Evolutionary conservation across 208 protist species (phyloP).

Genomic region (Crithidia expoeki): DNA sequence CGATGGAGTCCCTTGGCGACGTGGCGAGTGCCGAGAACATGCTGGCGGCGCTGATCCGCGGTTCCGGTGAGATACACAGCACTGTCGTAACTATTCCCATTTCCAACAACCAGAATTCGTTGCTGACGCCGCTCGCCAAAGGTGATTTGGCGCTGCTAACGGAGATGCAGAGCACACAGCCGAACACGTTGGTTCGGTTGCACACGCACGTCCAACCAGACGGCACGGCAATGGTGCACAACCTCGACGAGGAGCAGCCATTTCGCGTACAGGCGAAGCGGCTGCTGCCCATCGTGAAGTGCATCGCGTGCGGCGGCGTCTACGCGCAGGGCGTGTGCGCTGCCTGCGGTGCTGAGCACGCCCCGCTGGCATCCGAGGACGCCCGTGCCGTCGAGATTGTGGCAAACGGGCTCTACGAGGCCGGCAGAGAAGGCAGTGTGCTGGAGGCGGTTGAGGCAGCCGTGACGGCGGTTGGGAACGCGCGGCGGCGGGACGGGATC

Average conservation of each 20-base stretch:
- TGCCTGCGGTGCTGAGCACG: conserved; percentile 29
- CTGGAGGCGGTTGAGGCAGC: conserved; percentile 25
- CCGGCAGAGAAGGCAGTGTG: neutral
- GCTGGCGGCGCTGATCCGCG: conserved; percentile 40
- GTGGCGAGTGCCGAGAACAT: conserved; percentile 51
- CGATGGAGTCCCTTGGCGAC: conserved; percentile 43
- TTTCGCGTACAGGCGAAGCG: conserved; percentile 38
- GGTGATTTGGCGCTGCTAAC: conserved; percentile 52
- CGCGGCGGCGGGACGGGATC: conserved; percentile 20
- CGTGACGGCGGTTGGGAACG: conserved; percentile 19
- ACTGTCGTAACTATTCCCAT: conserved; percentile 46
- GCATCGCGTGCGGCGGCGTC: conserved; percentile 39
- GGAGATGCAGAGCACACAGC: conserved; percentile 26
- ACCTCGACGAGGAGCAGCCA: conserved; percentile 18
- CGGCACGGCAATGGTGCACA: conserved; percentile 39
- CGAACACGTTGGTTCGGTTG: conserved; percentile 39
- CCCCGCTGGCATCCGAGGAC: conserved; percentile 39
- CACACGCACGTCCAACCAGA: conserved; percentile 27
- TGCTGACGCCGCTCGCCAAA: conserved; percentile 28
- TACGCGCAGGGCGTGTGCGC: conserved; percentile 42
- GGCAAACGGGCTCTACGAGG: conserved; percentile 28
- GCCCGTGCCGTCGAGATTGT: conserved; percentile 38
- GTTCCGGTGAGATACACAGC: conserved; percentile 37
- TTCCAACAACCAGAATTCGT: conserved; percentile 3
- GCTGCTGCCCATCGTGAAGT: conserved; percentile 58